These are phyloP conservation scores for Diplogelasinospora grovesii DNA, from an alignment of 495 filamentous ascomycete species.

Conservation along the genomic window DNA sequence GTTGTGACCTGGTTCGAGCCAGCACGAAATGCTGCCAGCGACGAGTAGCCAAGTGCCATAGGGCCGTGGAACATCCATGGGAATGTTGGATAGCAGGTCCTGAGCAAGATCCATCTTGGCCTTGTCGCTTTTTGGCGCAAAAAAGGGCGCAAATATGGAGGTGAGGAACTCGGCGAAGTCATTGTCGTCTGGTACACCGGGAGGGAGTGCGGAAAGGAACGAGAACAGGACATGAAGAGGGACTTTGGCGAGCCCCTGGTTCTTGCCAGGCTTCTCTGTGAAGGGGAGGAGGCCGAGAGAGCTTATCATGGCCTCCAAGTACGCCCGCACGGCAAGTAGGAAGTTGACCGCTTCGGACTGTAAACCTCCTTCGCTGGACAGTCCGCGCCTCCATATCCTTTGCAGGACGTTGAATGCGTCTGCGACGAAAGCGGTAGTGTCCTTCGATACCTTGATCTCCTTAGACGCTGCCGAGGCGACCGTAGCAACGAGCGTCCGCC, in stretches of 20 bases:
- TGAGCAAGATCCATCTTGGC: constrained; percentile 34
- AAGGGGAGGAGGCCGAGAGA: constrained; percentile 69
- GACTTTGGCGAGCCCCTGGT: constrained; percentile 27
- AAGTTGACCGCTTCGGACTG: constrained; percentile 37
- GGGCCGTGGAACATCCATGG: constrained; percentile 29
- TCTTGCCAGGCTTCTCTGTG: constrained; percentile 58
- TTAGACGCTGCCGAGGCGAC: constrained; percentile 74
- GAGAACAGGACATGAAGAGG: constrained; percentile 47
- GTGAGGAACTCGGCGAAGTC: constrained; percentile 34
- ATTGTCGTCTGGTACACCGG: constrained; percentile 37
- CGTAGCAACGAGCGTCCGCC: constrained; percentile 61
- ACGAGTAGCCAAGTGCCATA: constrained; percentile 39
- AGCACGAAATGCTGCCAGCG: constrained; percentile 22
- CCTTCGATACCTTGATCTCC: constrained; percentile 81
- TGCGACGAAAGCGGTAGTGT: constrained; percentile 73
- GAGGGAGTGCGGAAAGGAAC: constrained; percentile 36
- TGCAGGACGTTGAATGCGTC: constrained; percentile 60
- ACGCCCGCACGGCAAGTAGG: constrained; percentile 51
- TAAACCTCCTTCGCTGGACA: constrained; percentile 13
- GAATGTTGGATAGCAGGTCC: constrained; percentile 33
- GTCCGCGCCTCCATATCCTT: constrained; percentile 53
- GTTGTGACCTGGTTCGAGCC: constrained; percentile 25
- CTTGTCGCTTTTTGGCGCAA: constrained; percentile 35
- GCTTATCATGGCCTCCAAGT: constrained; percentile 55
- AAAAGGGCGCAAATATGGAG: constrained; percentile 39